These are phyloP conservation scores for Tribonema minus DNA, from an alignment of 108 stramenopile species.

Conservation along the genomic window DNA sequence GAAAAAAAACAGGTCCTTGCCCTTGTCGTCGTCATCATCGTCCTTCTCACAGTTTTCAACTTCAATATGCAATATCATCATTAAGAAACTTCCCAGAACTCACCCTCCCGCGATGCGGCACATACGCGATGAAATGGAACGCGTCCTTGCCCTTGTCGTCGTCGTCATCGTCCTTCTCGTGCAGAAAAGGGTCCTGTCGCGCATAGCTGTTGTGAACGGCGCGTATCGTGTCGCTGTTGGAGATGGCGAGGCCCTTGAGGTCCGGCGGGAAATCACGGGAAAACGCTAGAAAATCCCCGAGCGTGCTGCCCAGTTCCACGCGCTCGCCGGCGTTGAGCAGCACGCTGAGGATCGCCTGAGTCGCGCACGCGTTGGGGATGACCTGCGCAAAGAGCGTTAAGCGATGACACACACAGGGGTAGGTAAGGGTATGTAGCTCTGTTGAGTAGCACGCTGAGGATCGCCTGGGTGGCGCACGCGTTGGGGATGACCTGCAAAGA, in stretches of 20 bases:
- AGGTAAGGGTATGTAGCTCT: too few relatives aligned
- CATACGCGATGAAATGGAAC: constrained; percentile 91
- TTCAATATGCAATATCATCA: too few relatives aligned
- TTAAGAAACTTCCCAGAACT: too few relatives aligned
- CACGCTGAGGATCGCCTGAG: constrained; percentile 61
- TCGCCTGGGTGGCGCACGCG: constrained; percentile 85
- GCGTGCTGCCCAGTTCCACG: constrained; percentile 66
- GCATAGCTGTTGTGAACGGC: constrained; percentile 83
- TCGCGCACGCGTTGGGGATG: constrained; percentile 86
- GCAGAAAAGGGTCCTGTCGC: constrained; percentile 76
- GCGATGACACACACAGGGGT: too few relatives aligned
- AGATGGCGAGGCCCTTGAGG: constrained; percentile 77
- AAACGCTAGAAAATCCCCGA: constrained; percentile 74
- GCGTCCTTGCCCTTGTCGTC: constrained; percentile 63
- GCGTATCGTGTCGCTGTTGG: constrained; percentile 70
- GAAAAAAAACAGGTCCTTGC: too few relatives aligned
- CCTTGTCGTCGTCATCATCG: too few relatives aligned
- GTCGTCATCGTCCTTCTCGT: constrained; percentile 63
- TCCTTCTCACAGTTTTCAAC: too few relatives aligned
- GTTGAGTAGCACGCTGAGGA: constrained; percentile 43
- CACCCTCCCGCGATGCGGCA: constrained; percentile 66
- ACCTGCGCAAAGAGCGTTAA: too few relatives aligned
- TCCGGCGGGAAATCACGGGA: constrained; percentile 71
- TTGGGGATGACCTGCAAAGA: constrained; percentile 65
- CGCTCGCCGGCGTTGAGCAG: too few relatives aligned